These are phyloP conservation scores for Tuber melanosporum DNA, from an alignment of 495 filamentous ascomycete species.

Conservation along the genomic window DNA sequence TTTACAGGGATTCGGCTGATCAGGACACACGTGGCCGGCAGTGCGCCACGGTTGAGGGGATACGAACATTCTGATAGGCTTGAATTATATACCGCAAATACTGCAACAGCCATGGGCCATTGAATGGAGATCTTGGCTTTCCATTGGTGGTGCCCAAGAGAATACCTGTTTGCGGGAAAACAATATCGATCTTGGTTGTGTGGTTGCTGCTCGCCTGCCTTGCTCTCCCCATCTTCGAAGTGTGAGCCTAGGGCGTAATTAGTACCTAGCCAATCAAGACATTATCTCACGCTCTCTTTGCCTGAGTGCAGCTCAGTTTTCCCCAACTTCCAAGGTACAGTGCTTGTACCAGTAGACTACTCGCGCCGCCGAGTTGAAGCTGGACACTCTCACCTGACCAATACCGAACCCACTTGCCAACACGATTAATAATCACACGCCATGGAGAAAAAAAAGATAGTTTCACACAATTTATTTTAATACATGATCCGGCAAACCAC, in stretches of 20 bases:
- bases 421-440: too few species aligned
- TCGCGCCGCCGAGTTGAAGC: too few species aligned
- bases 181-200: neutral
- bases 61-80: neutral
- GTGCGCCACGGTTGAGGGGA: neutral
- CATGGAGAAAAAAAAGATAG: too few species aligned
- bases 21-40: neutral
- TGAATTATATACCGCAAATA: neutral
- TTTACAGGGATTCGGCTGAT: neutral
- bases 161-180: neutral
- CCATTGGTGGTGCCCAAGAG: neutral
- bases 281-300: neutral
- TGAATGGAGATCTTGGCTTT: neutral
- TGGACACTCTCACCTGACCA: too few species aligned
- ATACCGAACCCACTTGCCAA: too few species aligned
- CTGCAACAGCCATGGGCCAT: neutral
- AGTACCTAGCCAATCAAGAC: neutral
- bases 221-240: neutral
- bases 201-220: neutral
- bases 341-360: too few species aligned
- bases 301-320: neutral
- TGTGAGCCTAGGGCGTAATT: neutral
- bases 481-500: too few species aligned
- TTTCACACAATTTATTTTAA: too few species aligned
- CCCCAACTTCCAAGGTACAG: neutral